Base-by-base conservation (phyloP, 1,284 basidiomycete species). In the Mycosarcoma mackinlayi region DNA sequence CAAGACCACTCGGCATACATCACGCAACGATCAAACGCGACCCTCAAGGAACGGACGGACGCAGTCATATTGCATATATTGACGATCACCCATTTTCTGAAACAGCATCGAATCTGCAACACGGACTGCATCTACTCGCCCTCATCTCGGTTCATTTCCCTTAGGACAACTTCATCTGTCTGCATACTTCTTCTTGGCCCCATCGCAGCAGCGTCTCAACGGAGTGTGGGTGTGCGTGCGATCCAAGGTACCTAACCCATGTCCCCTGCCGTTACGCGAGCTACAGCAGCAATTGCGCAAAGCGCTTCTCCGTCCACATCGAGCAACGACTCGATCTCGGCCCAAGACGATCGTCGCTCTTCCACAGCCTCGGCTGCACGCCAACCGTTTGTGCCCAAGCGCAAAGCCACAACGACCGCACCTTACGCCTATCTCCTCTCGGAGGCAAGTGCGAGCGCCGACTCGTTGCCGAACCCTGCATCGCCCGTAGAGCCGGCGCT, bases 211-310 rank as follows among this genome's bases (percentile, higher is more conserved):
- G 33, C 48, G 41, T 46, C 21, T 28, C 31, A 16, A 63, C 13
- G 25, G 16, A 25, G 28, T 54, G 58, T 55, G 47, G 31, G 30
- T 44, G 34, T 31, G 30, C 50, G 48, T 28, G 58, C 46, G n/a
- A n/a, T n/a, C n/a, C n/a, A n/a, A n/a, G n/a, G 13, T 11, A 25
- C 23, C 30, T n/a, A 18, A 21, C 35, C 31, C 53, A 67, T 67
- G 64, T 67, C 58, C 35, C 64, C 64, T 35, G 64, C 53, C 31
- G 53, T 61, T 23, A 67, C 64, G 64, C 58, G 58, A 25, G 58
- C 52, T 9, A 61, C 53, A 61, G 53, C 64, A 61, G 57, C 56
- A 25, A 49, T 44, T 40, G 54, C 56, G 24, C 40, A 13, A 24
- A 24, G 13, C 27, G 14, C 37, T 6, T 31, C 39, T 16, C 33